A percentile compares a stretch with the other conserved stretches of the same genome.
phyloP scores from a whole-genome alignment of 2,329 filamentous ascomycete genomes.

The Botryotinia calthae region DNA sequence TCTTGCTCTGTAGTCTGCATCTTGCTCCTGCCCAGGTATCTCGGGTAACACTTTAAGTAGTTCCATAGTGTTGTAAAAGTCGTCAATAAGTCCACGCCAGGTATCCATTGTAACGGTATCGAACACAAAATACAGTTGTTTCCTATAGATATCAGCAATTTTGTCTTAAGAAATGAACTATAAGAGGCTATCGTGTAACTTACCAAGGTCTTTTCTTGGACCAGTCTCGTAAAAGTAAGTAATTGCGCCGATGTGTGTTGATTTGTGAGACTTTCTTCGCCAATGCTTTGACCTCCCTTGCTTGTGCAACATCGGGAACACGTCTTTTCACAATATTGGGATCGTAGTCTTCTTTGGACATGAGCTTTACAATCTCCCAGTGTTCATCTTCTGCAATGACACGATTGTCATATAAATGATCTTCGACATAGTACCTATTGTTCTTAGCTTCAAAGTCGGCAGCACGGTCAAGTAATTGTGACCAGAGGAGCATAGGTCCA shows the following conservation, averaged over 20 bases:
- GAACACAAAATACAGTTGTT: conserved; percentile 26
- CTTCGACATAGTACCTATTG: conserved; percentile 25
- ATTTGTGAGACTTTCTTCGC: conserved; percentile 22
- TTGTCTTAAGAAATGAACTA: background rate
- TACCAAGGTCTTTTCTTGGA: conserved; percentile 26
- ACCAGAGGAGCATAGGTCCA: background rate
- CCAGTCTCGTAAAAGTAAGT: conserved; percentile 27
- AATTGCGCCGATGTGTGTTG: conserved; percentile 25
- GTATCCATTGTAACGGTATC: conserved; percentile 20
- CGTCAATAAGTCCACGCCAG: conserved; percentile 10
- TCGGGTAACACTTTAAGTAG: background rate
- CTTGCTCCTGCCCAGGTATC: background rate
- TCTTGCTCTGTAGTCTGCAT: background rate
- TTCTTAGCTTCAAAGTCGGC: conserved; percentile 32
- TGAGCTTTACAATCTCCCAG: background rate
- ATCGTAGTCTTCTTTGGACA: background rate
- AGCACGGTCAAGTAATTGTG: conserved; percentile 32
- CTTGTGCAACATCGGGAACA: background rate
- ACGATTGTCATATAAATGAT: conserved; percentile 23
- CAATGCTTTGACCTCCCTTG: background rate
- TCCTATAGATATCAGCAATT: conserved; percentile 18
- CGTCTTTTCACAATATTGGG: background rate
- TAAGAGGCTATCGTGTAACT: background rate
- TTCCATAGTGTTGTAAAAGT: conserved; percentile 20
- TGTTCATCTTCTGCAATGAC: conserved; percentile 25